Conservation (phyloP, 345 rosid species). For the Heritiera fomes region DNA sequence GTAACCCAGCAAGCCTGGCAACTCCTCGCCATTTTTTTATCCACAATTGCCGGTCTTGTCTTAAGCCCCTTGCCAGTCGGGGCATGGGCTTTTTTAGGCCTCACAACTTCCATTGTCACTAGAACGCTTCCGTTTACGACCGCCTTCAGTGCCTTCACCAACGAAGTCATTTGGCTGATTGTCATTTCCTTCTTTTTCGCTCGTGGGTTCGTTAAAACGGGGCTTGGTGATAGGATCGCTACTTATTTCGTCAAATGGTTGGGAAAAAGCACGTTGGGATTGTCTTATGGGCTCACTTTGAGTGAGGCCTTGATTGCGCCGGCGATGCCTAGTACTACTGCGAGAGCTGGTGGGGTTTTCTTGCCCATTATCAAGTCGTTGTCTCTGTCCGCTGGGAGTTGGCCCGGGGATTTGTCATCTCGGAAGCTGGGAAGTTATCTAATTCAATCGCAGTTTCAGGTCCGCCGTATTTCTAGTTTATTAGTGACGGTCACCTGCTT, state of each 20-base stretch:
- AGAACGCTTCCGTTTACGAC: constrained; percentile 69
- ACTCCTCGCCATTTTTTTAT: constrained; percentile 74
- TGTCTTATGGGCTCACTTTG: constrained; percentile 82
- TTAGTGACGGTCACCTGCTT: neutral
- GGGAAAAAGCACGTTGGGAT: constrained; percentile 88
- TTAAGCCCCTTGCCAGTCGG: constrained; percentile 90
- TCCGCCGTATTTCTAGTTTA: constrained; percentile 20
- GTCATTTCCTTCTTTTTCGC: constrained; percentile 98
- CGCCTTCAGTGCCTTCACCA: constrained; percentile 87
- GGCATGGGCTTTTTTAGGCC: constrained; percentile 92
- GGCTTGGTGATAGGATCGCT: constrained; percentile 89
- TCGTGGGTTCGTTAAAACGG: constrained; percentile 94
- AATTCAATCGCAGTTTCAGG: constrained; percentile 88
- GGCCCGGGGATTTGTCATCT: constrained; percentile 71
- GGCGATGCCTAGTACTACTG: constrained; percentile 97
- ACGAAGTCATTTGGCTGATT: constrained; percentile 91
- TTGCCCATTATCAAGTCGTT: constrained; percentile 85
- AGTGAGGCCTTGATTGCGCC: constrained; percentile 95
- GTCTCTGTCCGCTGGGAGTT: constrained; percentile 80
- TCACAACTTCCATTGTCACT: constrained; percentile 76
- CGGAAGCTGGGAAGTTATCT: constrained; percentile 82
- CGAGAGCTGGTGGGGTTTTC: constrained; percentile 94
- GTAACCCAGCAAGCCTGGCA: constrained; percentile 88
- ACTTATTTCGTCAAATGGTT: constrained; percentile 93
- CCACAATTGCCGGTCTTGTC: constrained; percentile 89